phyloP scores from a whole-genome alignment of 495 filamentous ascomycete genomes.

The Astrothelium macrocarpum region DNA sequence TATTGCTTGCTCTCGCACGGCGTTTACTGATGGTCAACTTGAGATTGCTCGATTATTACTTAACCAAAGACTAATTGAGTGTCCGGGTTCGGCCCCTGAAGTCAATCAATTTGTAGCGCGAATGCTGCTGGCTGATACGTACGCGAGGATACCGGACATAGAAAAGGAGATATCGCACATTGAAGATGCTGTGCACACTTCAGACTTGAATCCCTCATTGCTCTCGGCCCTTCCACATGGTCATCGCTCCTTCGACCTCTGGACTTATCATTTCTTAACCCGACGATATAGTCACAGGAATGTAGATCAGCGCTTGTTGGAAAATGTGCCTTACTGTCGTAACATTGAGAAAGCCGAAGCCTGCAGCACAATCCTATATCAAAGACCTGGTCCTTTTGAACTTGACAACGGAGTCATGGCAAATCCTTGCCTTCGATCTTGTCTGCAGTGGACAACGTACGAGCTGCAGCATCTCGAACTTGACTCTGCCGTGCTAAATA shows the following conservation, averaged over 20 bases:
- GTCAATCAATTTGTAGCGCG: not conserved
- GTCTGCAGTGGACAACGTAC: not conserved
- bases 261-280: not conserved
- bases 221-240: not conserved
- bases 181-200: not conserved
- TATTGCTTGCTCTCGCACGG: not conserved
- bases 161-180: not conserved
- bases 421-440: not conserved
- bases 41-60: not conserved
- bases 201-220: not conserved
- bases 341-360: not conserved
- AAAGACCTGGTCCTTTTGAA: slow-evolving; percentile 1
- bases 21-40: not conserved
- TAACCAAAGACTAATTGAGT: not conserved
- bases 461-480: not conserved
- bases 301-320: not conserved
- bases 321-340: not conserved
- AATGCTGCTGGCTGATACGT: not conserved
- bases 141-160: not conserved
- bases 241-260: not conserved
- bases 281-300: not conserved
- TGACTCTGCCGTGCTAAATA: not conserved
- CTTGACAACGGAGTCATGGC: not conserved
- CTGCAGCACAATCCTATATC: not conserved
- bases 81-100: not conserved